phyloP scores from a whole-genome alignment of 768 basidiomycete species.

The Artomyces pyxidatus region DNA sequence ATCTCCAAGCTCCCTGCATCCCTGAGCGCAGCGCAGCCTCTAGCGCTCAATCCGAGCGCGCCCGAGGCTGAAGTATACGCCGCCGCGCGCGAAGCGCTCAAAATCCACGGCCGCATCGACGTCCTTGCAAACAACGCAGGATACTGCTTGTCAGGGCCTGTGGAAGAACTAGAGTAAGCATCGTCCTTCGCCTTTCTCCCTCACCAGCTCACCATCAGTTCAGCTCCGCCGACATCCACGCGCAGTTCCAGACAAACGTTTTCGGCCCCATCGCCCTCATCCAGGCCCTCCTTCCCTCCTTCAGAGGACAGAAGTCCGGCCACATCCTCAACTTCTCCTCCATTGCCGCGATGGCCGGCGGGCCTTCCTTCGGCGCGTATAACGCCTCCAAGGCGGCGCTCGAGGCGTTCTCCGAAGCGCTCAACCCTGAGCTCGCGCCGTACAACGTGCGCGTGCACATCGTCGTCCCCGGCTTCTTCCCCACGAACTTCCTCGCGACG shows the following conservation, averaged over 20 bases:
- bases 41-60: not conserved
- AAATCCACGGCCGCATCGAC: slow-evolving; percentile 9
- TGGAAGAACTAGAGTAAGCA: slow-evolving; percentile 6
- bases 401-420: slow-evolving; percentile 19
- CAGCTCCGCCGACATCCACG: slow-evolving; percentile 10
- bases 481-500: slow-evolving; percentile 18
- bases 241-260: slow-evolving; percentile 22
- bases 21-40: not conserved
- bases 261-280: slow-evolving; percentile 22
- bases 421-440: slow-evolving; percentile 21
- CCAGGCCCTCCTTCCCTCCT: slow-evolving; percentile 20
- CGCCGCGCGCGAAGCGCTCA: slow-evolving; percentile 1
- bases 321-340: slow-evolving; percentile 23
- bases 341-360: slow-evolving; percentile 14
- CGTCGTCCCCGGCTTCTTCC: slow-evolving; percentile 24
- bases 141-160: not conserved
- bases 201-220: not conserved
- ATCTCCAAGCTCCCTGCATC: slow-evolving; percentile 1
- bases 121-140: slow-evolving; percentile 8
- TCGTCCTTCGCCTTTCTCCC: not conserved
- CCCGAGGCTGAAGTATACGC: slow-evolving; percentile 2
- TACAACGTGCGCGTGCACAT: slow-evolving; percentile 20
- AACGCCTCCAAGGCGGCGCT: slow-evolving; percentile 23
- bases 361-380: slow-evolving; percentile 19
- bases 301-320: slow-evolving; percentile 20